These are phyloP conservation scores for Coprinopsis strossmayeri DNA, from an alignment of 768 basidiomycete species.

Conservation along the genomic window DNA sequence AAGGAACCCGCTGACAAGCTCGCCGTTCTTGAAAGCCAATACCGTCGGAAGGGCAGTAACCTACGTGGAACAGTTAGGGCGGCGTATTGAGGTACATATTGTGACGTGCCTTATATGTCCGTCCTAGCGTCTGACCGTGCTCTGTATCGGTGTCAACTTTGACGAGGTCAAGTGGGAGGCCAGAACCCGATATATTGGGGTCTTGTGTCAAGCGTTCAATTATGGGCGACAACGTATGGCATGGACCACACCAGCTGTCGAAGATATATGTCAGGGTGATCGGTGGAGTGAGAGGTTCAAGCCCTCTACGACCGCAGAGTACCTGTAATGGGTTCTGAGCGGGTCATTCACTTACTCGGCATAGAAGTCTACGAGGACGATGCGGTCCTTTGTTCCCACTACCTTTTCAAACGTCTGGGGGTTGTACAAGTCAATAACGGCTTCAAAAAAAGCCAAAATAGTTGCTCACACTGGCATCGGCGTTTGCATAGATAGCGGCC, in stretches of 20 bases:
- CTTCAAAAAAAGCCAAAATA: neutral
- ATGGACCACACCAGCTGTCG: constrained; percentile 68
- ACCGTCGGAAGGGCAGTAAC: constrained; percentile 76
- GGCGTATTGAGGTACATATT: neutral
- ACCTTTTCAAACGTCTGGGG: constrained; percentile 34
- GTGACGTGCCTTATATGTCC: constrained; percentile 39
- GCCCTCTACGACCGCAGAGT: neutral
- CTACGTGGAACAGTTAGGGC: constrained; percentile 26
- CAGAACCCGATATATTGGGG: constrained; percentile 41
- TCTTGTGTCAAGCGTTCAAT: constrained; percentile 53
- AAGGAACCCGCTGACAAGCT: constrained; percentile 52
- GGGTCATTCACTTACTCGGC: constrained; percentile 52
- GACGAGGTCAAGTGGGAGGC: constrained; percentile 60
- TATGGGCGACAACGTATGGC: constrained; percentile 65
- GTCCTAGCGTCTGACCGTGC: constrained; percentile 43
- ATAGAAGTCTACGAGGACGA: constrained; percentile 74
- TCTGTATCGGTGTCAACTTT: constrained; percentile 61
- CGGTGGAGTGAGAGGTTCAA: no score
- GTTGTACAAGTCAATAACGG: neutral
- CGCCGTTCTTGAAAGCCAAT: constrained; percentile 64
- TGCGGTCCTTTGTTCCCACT: constrained; percentile 34
- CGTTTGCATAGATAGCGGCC: constrained; percentile 37
- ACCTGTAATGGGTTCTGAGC: neutral
- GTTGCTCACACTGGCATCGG: constrained; percentile 35
- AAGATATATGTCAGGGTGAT: no score